Conservation (phyloP, 495 filamentous ascomycete species). For the Pyrenula aspistea region DNA sequence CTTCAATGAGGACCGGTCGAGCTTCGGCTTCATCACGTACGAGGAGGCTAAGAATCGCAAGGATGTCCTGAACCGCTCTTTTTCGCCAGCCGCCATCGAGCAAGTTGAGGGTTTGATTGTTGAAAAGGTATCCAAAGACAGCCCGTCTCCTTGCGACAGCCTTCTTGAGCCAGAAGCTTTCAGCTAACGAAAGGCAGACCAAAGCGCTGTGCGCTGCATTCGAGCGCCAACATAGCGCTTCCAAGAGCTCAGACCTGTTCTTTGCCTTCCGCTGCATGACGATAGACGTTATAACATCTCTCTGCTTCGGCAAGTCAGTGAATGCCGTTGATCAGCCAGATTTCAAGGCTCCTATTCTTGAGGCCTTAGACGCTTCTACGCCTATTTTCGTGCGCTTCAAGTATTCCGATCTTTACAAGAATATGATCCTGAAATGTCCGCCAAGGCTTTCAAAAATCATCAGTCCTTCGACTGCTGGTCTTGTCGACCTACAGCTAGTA, state of each 20-base stretch:
- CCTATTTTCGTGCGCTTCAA: constrained; percentile 14
- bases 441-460: constrained; percentile 13
- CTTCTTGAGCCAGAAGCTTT: not conserved
- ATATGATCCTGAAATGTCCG: constrained; percentile 18
- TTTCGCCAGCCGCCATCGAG: constrained; percentile 21
- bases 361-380: constrained; percentile 14
- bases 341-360: constrained; percentile 19
- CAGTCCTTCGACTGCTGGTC: constrained; percentile 14
- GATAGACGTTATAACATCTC: constrained; percentile 24
- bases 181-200: constrained; percentile 3
- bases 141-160: not conserved
- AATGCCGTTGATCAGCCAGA: constrained; percentile 17
- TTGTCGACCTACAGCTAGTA: constrained; percentile 15
- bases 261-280: constrained; percentile 24
- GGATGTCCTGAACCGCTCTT: constrained; percentile 5
- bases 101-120: constrained; percentile 18
- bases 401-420: constrained; percentile 16
- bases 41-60: not conserved
- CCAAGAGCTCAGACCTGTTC: constrained; percentile 13
- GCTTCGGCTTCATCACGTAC: constrained; percentile 1
- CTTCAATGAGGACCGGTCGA: not conserved
- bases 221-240: not conserved
- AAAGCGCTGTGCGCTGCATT: constrained; percentile 15
- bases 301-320: constrained; percentile 22
- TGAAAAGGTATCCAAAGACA: constrained; percentile 15